These are phyloP conservation scores for Lathyrus tuberosus DNA, from an alignment of 306 rosid species.

Conservation along the genomic window DNA sequence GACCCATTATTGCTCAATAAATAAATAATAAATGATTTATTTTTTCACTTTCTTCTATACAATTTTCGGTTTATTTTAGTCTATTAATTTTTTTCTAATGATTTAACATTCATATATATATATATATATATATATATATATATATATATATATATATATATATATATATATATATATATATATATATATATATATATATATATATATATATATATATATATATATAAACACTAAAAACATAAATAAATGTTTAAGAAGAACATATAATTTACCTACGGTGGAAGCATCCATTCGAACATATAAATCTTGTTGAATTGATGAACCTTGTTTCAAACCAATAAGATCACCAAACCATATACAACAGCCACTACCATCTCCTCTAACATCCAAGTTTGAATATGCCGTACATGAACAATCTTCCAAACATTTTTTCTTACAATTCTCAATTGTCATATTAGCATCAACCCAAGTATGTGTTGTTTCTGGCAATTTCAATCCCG, in stretches of 20 bases:
- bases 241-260: background rate
- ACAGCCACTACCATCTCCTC: conserved; percentile 21
- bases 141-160: too few species aligned
- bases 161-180: too few species aligned
- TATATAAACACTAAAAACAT: too few species aligned
- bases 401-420: conserved; percentile 29
- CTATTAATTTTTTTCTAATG: too few species aligned
- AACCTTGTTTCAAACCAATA: background rate
- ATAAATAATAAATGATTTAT: too few species aligned
- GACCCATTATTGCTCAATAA: too few species aligned
- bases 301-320: background rate
- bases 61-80: too few species aligned
- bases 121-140: too few species aligned
- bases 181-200: too few species aligned
- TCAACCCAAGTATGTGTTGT: conserved; percentile 30
- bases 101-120: too few species aligned
- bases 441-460: background rate
- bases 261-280: background rate
- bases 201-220: too few species aligned
- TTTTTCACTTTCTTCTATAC: too few species aligned
- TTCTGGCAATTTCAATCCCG: conserved; percentile 37
- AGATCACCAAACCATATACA: conserved; percentile 31
- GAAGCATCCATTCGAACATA: conserved; percentile 35
- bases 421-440: conserved; percentile 20
- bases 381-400: conserved; percentile 1